A percentile compares a stretch with the other conserved stretches of the same genome.
phyloP scores from a whole-genome alignment of 2,329 filamentous ascomycete genomes.

The Hymenoscyphus scutula region DNA sequence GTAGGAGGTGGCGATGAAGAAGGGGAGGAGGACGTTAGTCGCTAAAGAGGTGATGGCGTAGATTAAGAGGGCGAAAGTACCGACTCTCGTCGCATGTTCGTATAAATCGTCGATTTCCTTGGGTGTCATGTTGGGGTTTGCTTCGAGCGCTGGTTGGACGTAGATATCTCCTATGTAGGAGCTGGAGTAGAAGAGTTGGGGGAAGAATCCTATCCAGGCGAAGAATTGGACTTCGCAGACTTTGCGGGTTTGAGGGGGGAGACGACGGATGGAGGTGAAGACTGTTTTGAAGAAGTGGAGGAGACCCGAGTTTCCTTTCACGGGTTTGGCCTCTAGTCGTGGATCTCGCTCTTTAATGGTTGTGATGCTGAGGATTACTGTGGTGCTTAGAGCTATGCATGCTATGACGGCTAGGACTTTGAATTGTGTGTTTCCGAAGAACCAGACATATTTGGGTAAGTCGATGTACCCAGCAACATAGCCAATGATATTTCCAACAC shows the following conservation, averaged over 20 bases:
- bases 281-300: conserved; percentile 78
- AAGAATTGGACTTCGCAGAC: conserved; percentile 83
- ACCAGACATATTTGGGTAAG: conserved; percentile 71
- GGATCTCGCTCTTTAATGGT: conserved; percentile 79
- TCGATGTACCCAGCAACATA: conserved; percentile 85
- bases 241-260: conserved; percentile 78
- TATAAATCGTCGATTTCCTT: conserved; percentile 76
- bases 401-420: conserved; percentile 88
- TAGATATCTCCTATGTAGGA: conserved; percentile 94
- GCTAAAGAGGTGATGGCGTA: conserved; percentile 82
- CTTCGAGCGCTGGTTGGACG: conserved; percentile 74
- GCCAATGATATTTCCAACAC: conserved; percentile 85
- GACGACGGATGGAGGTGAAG: conserved; percentile 69
- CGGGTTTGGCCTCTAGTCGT: conserved; percentile 62
- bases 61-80: conserved; percentile 83
- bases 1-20: conserved; percentile 82
- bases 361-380: conserved; percentile 67
- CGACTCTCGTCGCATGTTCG: conserved; percentile 80
- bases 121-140: conserved; percentile 74
- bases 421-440: conserved; percentile 85
- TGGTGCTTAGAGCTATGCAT: conserved; percentile 66
- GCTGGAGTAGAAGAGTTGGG: conserved; percentile 91
- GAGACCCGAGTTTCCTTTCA: conserved; percentile 60
- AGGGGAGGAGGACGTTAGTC: conserved; percentile 79
- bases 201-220: conserved; percentile 95